These are phyloP conservation scores for Lindgomyces ingoldianus DNA, from an alignment of 495 filamentous ascomycete species.

Conservation along the genomic window DNA sequence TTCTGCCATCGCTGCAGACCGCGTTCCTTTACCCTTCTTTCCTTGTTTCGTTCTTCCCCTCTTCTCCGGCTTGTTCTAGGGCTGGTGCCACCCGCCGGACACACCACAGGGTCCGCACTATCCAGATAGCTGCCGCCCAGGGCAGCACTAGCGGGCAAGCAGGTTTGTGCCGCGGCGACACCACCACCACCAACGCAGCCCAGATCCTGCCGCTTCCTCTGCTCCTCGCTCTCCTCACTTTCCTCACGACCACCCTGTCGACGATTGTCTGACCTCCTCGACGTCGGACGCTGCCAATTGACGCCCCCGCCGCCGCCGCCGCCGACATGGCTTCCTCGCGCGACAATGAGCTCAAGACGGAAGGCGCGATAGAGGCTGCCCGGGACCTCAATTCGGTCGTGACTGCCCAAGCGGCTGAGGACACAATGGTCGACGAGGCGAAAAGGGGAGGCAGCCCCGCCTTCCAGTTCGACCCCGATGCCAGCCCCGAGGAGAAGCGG, in stretches of 20 bases:
- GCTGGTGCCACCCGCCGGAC: neutral
- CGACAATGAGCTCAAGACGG: conserved; percentile 69
- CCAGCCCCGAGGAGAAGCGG: conserved; percentile 78
- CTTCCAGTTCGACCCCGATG: conserved; percentile 85
- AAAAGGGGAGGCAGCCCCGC: conserved; percentile 73
- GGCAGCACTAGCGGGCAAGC: neutral
- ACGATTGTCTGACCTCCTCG: neutral
- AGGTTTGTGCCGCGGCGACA: conserved; percentile 3
- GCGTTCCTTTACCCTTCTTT: neutral
- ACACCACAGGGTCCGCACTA: conserved; percentile 4
- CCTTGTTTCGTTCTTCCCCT: neutral
- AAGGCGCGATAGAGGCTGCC: conserved; percentile 72
- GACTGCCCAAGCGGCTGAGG: conserved; percentile 68
- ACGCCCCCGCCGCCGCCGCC: neutral
- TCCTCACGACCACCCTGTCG: neutral
- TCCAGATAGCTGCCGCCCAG: conserved; percentile 2
- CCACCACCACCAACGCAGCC: neutral
- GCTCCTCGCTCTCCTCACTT: neutral
- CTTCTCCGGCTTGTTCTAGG: neutral
- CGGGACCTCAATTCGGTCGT: conserved; percentile 67
- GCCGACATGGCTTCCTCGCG: conserved; percentile 17
- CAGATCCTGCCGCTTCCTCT: neutral
- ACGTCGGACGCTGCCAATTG: neutral
- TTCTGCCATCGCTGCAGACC: neutral
- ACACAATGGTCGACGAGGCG: conserved; percentile 71